Evolutionary conservation across 2,329 filamentous ascomycete species (phyloP), one percentile per base, ranked within the genome.

Genomic region (Pseudonectria buxi): DNA sequence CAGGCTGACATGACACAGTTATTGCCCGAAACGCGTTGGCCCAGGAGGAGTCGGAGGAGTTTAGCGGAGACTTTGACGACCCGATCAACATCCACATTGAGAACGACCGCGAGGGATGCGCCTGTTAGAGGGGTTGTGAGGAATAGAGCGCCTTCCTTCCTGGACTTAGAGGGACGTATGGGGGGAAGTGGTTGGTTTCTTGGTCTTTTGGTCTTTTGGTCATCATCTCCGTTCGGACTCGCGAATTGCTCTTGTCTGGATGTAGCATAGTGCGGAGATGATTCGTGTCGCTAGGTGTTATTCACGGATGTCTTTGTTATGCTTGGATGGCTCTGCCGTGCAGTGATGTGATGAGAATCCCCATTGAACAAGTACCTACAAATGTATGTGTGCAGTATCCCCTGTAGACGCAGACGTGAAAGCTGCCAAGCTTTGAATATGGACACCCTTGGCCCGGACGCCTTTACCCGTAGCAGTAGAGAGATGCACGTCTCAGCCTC

Each of bases 51-150:
- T 90, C 89, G 2, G 90, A 95, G 60, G 92, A 98, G 63, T 98
- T 94, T 66, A 94, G 85, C 61, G 88, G 88, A 41, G 92, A 96
- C 62, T 98, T 95, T 70, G 87, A 88, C 55, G 92, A 96, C 60
- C 90, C 90, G 33, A 96, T 98, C 67, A 94, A 95, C 63, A 95
- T 98, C 62, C 87, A 95, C 65, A 85, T 95, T 51, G 89, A 95
- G 65, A 88, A 87, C 62, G 86, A 94, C 54, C 81, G 86, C 53
- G 87, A 94, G 56, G 88, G 89, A 38, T 98, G 92, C 65, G 81
- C 89, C 53, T 98, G 92, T 70, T 98, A 74, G 74, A 41, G 30
- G 24, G 41, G 26, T 18, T 18, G 10, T 11, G 22, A 28, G 29
- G 22, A 34, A 35, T 37, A 24, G 28, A 36, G 32, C 25, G 24